Base-by-base conservation (phyloP, 1,284 basidiomycete genomes). In the Trametes pubescens region DNA sequence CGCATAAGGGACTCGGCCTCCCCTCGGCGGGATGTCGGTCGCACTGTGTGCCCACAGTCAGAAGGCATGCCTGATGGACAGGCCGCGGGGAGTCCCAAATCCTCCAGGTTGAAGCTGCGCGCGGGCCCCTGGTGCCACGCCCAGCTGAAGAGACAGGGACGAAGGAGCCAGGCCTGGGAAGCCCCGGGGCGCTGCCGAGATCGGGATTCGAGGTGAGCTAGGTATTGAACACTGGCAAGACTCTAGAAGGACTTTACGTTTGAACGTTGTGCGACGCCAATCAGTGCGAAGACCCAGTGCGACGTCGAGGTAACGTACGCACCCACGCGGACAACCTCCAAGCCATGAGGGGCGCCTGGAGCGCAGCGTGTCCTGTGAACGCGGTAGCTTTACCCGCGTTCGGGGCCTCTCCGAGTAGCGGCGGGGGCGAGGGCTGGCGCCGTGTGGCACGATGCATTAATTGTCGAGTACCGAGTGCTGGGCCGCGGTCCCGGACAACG, bases 11-110 rank as follows among this genome's bases (percentile, higher is more conserved):
- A 21, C 44, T 7, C 21, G 18, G 29, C 26, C 51, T 47, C 57
- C 53, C 29, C 57, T 24, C 35, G 34, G 47, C 26, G 37, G 24
- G 22, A 38, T 7, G 14, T 18, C 56, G 47, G 56, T n/a, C 13
- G 57, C 37, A 58, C 10, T 58, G 37, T 26, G 24, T 29, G 57
- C 26, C 48, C 22, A 43, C 48, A 40, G 51, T 51, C 48, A 58
- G 57, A 58, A 40, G 35, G 11, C 35, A 24, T 4, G 13, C n/a
- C 3, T 58, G 48, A 32, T 43, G 48, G 48, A 32, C 43, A 46
- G 29, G 29, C 29, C 21, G n/a, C 29, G 37, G 24, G 32, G 40
- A 34, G 43, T 32, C 29, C 29, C 29, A 32, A 32, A 32, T 32
- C 29, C 29, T 38, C 34, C 14, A 16, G 14, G 37, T 13, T 38